Conservation (phyloP, 208 protist genomes). For the Leishmania tarentolae region DNA sequence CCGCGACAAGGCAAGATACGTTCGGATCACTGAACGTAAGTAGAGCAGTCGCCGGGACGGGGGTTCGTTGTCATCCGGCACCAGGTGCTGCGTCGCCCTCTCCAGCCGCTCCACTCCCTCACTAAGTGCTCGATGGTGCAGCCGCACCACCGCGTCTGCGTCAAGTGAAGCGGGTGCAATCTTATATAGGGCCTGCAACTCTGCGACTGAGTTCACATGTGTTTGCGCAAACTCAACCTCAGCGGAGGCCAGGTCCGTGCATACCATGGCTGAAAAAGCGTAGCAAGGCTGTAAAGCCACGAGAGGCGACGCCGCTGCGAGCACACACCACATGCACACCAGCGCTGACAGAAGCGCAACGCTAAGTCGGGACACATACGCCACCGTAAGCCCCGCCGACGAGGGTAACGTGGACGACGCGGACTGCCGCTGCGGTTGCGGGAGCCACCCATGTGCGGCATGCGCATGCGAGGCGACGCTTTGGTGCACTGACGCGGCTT, state of each 20-base stretch:
- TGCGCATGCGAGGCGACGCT: neutral
- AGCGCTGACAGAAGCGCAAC: conserved; percentile 1
- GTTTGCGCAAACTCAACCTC: conserved; percentile 34
- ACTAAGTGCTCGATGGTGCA: conserved; percentile 66
- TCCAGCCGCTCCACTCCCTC: conserved; percentile 78
- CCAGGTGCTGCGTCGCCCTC: conserved; percentile 47
- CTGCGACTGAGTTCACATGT: conserved; percentile 63
- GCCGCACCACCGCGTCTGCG: conserved; percentile 28
- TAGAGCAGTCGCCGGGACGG: conserved; percentile 40
- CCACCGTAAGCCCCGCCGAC: neutral
- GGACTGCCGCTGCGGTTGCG: conserved; percentile 4
- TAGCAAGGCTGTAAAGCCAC: conserved; percentile 33
- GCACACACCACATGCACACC: conserved; percentile 9
- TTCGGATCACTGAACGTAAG: conserved; percentile 56
- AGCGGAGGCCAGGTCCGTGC: conserved; percentile 24
- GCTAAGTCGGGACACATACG: neutral
- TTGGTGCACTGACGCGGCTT: neutral
- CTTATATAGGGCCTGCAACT: conserved; percentile 74
- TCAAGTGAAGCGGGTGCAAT: conserved; percentile 47
- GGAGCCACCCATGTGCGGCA: neutral
- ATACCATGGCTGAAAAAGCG: neutral
- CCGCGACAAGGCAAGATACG: conserved; percentile 56
- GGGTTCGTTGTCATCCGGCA: conserved; percentile 26
- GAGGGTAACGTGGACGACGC: conserved; percentile 4
- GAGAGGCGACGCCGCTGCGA: conserved; percentile 10